These are phyloP conservation scores for Periconia macrospinosa DNA, from an alignment of 2,329 filamentous ascomycete genomes.

Conservation along the genomic window DNA sequence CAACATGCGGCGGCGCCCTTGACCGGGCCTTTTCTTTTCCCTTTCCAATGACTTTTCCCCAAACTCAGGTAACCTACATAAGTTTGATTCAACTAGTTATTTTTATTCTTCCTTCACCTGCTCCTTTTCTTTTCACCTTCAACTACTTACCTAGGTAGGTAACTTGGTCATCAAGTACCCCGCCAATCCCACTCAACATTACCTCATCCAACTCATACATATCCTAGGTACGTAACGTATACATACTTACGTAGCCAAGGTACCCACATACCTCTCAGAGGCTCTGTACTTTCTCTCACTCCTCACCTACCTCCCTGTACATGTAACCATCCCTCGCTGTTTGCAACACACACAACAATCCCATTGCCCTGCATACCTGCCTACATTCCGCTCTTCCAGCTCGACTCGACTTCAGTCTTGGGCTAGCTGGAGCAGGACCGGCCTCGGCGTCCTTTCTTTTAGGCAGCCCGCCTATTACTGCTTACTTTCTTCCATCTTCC, in stretches of 20 bases:
- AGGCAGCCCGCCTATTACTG: slow-evolving; percentile 6
- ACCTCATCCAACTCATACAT: neutral
- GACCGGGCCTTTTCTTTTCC: neutral
- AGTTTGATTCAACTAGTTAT: too few species aligned
- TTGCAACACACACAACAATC: too few species aligned
- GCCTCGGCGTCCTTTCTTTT: neutral
- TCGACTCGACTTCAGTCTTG: neutral
- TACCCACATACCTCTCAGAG: neutral
- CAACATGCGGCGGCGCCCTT: too few species aligned
- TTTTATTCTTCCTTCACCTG: neutral
- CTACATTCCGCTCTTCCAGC: neutral
- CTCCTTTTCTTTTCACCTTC: neutral
- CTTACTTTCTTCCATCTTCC: neutral
- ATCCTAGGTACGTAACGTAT: neutral
- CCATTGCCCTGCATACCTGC: too few species aligned
- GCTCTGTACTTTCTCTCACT: too few species aligned
- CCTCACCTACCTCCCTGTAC: neutral
- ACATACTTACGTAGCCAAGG: neutral
- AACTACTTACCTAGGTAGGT: too few species aligned
- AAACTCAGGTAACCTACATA: too few species aligned
- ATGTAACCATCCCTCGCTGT: too few species aligned
- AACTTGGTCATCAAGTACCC: too few species aligned
- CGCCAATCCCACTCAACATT: neutral
- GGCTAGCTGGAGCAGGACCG: slow-evolving; percentile 11
- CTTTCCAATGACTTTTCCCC: too few species aligned